Conservation (phyloP, 2,329 filamentous ascomycete species). For the Keithomyces neogunnii region DNA sequence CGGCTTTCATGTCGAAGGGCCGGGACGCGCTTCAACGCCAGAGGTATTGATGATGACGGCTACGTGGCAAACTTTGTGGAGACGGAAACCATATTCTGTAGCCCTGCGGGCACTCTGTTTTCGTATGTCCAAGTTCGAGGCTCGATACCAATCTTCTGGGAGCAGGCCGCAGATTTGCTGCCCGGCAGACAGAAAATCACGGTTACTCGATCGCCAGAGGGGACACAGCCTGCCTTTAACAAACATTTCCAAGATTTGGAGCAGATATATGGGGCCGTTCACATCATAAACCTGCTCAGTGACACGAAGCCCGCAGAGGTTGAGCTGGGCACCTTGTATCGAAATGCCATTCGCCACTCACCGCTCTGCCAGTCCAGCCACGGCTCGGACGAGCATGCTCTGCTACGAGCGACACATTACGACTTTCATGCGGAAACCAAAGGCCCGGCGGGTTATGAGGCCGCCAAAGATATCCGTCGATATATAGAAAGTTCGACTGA, state of each 20-base stretch:
- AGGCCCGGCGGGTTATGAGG: conserved; percentile 79
- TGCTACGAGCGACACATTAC: conserved; percentile 78
- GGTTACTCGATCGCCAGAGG: conserved; percentile 79
- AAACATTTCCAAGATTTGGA: conserved; percentile 89
- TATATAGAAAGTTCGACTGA: conserved; percentile 74
- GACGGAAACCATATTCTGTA: conserved; percentile 88
- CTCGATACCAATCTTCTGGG: conserved; percentile 95
- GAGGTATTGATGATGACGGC: conserved; percentile 94
- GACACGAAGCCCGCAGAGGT: conserved; percentile 79
- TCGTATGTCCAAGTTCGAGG: conserved; percentile 91
- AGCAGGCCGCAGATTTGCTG: conserved; percentile 78
- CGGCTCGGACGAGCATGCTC: conserved; percentile 55
- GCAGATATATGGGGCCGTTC: conserved; percentile 78
- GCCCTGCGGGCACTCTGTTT: conserved; percentile 68
- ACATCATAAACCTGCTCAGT: conserved; percentile 91
- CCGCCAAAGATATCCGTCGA: conserved; percentile 73
- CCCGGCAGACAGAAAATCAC: conserved; percentile 93
- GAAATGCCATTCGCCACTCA: conserved; percentile 66
- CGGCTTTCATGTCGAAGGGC: conserved; percentile 83
- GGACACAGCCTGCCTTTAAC: conserved; percentile 89
- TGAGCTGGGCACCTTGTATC: conserved; percentile 73
- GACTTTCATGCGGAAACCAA: conserved; percentile 95
- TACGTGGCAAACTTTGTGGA: conserved; percentile 99
- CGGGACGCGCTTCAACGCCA: conserved; percentile 92
- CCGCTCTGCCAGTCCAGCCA: conserved; percentile 55